phyloP scores from a whole-genome alignment of 352 stramenopile species.

The Thraustochytrium striatum region DNA sequence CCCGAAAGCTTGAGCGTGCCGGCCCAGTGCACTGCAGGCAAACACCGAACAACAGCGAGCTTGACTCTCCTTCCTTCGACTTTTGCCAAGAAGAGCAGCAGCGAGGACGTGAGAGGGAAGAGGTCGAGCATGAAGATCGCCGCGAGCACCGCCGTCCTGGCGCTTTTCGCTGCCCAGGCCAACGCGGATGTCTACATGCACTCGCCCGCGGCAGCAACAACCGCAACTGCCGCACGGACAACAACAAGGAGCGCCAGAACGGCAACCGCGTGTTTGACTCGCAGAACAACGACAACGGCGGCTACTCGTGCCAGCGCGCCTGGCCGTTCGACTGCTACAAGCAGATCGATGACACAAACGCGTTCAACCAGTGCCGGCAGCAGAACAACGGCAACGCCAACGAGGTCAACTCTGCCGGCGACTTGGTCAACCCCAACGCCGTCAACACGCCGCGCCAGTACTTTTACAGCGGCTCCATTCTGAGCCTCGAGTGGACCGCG shows the following conservation, averaged over 20 bases:
- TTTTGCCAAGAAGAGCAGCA: no score
- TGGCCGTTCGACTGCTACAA: conserved; percentile 44
- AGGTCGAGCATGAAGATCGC: no score
- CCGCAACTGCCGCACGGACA: conserved; percentile 56
- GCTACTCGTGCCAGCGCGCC: conserved; percentile 55
- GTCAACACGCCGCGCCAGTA: conserved; percentile 49
- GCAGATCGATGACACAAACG: conserved; percentile 23
- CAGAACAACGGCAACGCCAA: background rate
- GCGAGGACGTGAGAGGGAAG: no score
- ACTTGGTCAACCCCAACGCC: background rate
- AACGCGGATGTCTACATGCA: conserved; percentile 54
- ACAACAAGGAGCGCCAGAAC: conserved; percentile 48
- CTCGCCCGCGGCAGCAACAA: conserved; percentile 55
- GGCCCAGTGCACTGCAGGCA: no score
- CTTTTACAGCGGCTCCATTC: conserved; percentile 56
- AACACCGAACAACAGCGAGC: no score
- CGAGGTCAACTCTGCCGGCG: conserved; percentile 19
- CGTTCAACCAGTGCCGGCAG: conserved; percentile 35
- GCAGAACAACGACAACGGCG: conserved; percentile 57
- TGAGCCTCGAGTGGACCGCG: conserved; percentile 59
- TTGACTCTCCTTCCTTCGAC: no score
- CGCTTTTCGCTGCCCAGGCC: no score
- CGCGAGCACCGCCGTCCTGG: no score
- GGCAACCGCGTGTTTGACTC: conserved; percentile 51
- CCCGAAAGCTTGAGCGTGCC: no score